phyloP scores from a whole-genome alignment of 2,329 filamentous ascomycete genomes.

The Beauveria scarabaeidicola region DNA sequence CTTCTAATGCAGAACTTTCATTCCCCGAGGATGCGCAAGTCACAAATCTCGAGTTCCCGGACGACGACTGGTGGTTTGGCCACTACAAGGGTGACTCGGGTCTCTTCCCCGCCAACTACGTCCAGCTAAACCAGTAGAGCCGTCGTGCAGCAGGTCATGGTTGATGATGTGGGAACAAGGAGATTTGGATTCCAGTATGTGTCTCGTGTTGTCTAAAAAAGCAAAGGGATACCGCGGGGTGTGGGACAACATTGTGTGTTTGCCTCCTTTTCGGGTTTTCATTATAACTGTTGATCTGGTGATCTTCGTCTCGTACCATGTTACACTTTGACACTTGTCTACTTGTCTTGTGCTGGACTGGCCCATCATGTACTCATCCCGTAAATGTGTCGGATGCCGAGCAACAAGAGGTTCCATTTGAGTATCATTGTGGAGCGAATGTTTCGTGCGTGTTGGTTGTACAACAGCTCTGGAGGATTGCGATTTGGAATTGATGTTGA shows the following conservation, averaged over 20 bases:
- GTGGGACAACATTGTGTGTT: not conserved
- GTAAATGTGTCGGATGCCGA: not conserved
- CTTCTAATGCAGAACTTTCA: slow-evolving; percentile 45
- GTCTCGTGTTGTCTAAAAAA: too few relatives aligned
- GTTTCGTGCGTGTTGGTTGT: too few relatives aligned
- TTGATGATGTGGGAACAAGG: not conserved
- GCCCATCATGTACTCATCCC: not conserved
- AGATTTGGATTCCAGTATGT: too few relatives aligned
- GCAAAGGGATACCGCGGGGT: too few relatives aligned
- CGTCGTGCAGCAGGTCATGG: not conserved
- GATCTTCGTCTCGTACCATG: not conserved
- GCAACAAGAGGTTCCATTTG: too few relatives aligned
- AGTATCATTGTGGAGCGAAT: too few relatives aligned
- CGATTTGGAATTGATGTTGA: too few relatives aligned
- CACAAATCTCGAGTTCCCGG: slow-evolving; percentile 81
- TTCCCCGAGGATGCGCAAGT: slow-evolving; percentile 88
- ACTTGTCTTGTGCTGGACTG: not conserved
- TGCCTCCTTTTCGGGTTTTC: not conserved
- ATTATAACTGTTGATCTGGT: not conserved
- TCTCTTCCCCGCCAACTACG: slow-evolving; percentile 73
- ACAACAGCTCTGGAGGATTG: too few relatives aligned
- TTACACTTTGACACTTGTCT: not conserved
- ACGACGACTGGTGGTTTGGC: slow-evolving; percentile 98
- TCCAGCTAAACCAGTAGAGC: slow-evolving; percentile 41
- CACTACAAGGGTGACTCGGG: slow-evolving; percentile 71